phyloP scores from a whole-genome alignment of 192 early-diverging fungal genomes.

The Backusella macrospora region DNA sequence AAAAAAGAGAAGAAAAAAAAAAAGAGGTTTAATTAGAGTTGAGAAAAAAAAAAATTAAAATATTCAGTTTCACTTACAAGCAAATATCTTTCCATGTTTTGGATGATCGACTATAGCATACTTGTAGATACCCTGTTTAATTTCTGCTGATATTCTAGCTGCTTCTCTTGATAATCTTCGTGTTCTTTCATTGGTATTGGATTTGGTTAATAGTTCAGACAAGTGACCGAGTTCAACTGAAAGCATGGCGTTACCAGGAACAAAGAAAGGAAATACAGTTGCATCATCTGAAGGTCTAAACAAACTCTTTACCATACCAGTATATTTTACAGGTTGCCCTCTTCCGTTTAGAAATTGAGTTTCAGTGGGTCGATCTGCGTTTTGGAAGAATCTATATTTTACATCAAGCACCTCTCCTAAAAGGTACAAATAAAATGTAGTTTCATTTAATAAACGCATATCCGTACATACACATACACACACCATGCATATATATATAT shows the following conservation, averaged over 20 bases:
- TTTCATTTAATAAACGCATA: not conserved
- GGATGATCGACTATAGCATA: conserved; percentile 54
- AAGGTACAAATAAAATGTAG: not conserved
- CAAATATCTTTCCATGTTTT: conserved; percentile 57
- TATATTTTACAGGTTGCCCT: conserved; percentile 41
- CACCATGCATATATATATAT: too few relatives aligned
- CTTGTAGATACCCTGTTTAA: conserved; percentile 53
- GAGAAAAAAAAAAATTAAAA: not conserved
- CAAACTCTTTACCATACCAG: conserved; percentile 50
- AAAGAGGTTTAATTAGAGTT: not conserved
- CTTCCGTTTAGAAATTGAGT: conserved; percentile 45
- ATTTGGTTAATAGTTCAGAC: conserved; percentile 42
- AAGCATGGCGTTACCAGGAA: conserved; percentile 65
- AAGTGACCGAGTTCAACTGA: conserved; percentile 58
- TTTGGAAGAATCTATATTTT: conserved; percentile 35
- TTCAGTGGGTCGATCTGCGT: conserved; percentile 41
- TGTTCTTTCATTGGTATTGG: conserved; percentile 20
- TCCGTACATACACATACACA: not conserved
- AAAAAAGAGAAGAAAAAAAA: conserved; percentile 1
- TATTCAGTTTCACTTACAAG: conserved; percentile 31
- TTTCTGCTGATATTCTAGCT: conserved; percentile 43
- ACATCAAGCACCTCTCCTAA: conserved; percentile 2
- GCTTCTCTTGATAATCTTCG: conserved; percentile 45
- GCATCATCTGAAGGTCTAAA: conserved; percentile 68
- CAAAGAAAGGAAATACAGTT: conserved; percentile 54